Percentiles rank a stretch among this genome's conserved stretches.
These are phyloP conservation scores for Fusarium graminum DNA, from an alignment of 2,329 filamentous ascomycete genomes.

Conservation along the genomic window DNA sequence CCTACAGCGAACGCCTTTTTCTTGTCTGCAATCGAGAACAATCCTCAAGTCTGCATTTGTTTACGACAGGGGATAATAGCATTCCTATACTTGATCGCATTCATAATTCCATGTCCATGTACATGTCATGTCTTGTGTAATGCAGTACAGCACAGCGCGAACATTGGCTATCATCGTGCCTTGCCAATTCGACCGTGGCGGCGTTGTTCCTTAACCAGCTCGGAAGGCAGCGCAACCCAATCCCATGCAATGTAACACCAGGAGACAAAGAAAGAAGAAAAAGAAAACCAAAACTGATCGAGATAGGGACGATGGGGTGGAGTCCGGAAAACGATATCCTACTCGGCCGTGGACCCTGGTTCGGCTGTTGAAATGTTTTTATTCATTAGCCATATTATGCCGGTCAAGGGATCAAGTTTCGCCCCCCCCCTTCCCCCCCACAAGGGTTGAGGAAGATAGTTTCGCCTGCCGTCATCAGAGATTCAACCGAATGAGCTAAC, in stretches of 20 bases:
- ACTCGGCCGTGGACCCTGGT: slow-evolving; percentile 27
- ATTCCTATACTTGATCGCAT: slow-evolving; percentile 8
- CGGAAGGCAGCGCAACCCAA: slow-evolving; percentile 7
- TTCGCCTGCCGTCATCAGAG: slow-evolving; percentile 25
- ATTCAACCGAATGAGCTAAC: slow-evolving; percentile 20
- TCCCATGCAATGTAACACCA: slow-evolving; percentile 1
- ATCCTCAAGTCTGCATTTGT: slow-evolving; percentile 23
- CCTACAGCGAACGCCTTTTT: slow-evolving; percentile 33
- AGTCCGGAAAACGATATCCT: slow-evolving; percentile 34
- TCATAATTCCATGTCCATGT: neutral
- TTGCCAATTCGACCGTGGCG: slow-evolving; percentile 29
- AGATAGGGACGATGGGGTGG: slow-evolving; percentile 25
- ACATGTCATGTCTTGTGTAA: neutral
- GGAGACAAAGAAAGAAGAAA: neutral
- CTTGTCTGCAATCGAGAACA: slow-evolving; percentile 30
- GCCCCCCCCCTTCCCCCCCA: neutral
- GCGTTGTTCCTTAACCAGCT: slow-evolving; percentile 18
- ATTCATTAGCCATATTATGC: slow-evolving; percentile 1
- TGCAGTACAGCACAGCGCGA: slow-evolving; percentile 16
- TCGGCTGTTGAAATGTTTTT: slow-evolving; percentile 36
- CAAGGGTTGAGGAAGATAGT: slow-evolving; percentile 30
- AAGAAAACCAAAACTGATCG: slow-evolving; percentile 9
- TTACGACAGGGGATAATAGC: slow-evolving; percentile 16
- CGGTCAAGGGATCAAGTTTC: slow-evolving; percentile 27
- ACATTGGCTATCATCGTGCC: slow-evolving; percentile 11